Conservation (phyloP, 2,329 filamentous ascomycete genomes). For the Calonectria fujianensis region DNA sequence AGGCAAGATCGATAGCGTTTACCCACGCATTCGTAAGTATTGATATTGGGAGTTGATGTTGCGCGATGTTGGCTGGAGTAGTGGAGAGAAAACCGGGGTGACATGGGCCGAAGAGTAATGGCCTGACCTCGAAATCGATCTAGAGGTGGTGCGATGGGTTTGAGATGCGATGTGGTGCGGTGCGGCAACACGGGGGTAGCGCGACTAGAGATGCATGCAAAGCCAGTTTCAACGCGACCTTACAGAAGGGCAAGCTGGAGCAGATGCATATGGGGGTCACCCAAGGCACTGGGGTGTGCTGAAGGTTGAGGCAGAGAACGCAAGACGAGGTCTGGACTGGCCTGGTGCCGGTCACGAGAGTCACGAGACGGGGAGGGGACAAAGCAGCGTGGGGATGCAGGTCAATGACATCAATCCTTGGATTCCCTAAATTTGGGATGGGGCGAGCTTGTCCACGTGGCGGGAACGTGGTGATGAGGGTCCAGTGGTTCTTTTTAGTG, state of each 20-base stretch:
- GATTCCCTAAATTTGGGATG: constrained; percentile 7
- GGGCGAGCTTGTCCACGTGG: constrained; percentile 29
- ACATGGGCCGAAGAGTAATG: constrained; percentile 49
- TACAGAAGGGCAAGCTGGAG: constrained; percentile 24
- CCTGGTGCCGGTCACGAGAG: constrained; percentile 31
- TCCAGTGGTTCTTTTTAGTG: background rate
- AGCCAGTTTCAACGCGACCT: constrained; percentile 41
- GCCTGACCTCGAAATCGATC: constrained; percentile 41
- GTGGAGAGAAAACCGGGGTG: constrained; percentile 46
- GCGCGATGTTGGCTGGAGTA: constrained; percentile 40
- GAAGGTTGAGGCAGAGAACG: constrained; percentile 24
- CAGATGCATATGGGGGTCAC: constrained; percentile 22
- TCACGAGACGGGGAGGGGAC: background rate
- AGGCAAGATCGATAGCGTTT: constrained; percentile 44
- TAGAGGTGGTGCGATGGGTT: constrained; percentile 42
- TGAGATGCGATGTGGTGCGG: constrained; percentile 39
- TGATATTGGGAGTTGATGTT: constrained; percentile 36
- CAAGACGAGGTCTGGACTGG: constrained; percentile 22
- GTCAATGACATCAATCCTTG: constrained; percentile 36
- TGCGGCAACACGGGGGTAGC: constrained; percentile 46
- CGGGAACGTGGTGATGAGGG: constrained; percentile 1
- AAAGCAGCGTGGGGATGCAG: constrained; percentile 31
- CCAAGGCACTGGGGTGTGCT: constrained; percentile 21
- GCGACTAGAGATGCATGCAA: constrained; percentile 45
- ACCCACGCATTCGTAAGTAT: constrained; percentile 51